Percentiles rank a stretch among this genome's conserved stretches.
These are phyloP conservation scores for Aspergillus funiculosus DNA, from an alignment of 495 filamentous ascomycete species.

Conservation along the genomic window DNA sequence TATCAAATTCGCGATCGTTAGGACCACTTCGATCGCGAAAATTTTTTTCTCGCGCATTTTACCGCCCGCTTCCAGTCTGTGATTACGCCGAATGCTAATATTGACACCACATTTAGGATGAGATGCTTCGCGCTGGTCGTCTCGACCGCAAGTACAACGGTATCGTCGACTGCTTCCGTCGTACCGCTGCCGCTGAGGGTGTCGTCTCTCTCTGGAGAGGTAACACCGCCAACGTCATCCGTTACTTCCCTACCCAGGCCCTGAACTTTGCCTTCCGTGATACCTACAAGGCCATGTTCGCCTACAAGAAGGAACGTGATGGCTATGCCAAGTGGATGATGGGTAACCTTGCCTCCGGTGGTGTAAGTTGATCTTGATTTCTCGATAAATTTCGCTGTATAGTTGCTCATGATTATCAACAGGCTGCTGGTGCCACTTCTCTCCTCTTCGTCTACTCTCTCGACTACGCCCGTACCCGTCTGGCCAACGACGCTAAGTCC, in stretches of 20 bases:
- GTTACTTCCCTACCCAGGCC: slow-evolving; percentile 99
- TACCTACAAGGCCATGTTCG: slow-evolving; percentile 99
- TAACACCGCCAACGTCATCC: slow-evolving; percentile 99
- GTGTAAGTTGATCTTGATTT: slow-evolving; percentile 85
- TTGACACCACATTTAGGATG: slow-evolving; percentile 62
- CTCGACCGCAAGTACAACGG: slow-evolving; percentile 95
- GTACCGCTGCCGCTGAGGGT: slow-evolving; percentile 77
- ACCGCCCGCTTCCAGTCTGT: too few species aligned
- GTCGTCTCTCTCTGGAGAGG: slow-evolving; percentile 90
- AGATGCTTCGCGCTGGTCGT: slow-evolving; percentile 98
- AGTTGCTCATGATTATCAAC: slow-evolving; percentile 25
- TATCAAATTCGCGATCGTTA: not conserved
- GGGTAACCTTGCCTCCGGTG: slow-evolving; percentile 99
- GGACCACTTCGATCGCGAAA: slow-evolving; percentile 4
- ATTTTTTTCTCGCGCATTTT: too few species aligned
- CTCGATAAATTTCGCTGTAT: not conserved
- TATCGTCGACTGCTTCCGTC: slow-evolving; percentile 89
- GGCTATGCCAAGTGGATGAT: slow-evolving; percentile 99
- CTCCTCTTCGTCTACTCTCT: slow-evolving; percentile 99
- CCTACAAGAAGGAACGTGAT: slow-evolving; percentile 99
- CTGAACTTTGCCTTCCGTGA: slow-evolving; percentile 99
- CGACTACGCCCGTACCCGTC: slow-evolving; percentile 99
- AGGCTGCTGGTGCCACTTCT: slow-evolving; percentile 98
- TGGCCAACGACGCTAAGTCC: slow-evolving; percentile 99
- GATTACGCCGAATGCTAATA: slow-evolving; percentile 15